Conservation (phyloP, 2,329 filamentous ascomycete genomes). For the Paraconiothyrium brasiliense region DNA sequence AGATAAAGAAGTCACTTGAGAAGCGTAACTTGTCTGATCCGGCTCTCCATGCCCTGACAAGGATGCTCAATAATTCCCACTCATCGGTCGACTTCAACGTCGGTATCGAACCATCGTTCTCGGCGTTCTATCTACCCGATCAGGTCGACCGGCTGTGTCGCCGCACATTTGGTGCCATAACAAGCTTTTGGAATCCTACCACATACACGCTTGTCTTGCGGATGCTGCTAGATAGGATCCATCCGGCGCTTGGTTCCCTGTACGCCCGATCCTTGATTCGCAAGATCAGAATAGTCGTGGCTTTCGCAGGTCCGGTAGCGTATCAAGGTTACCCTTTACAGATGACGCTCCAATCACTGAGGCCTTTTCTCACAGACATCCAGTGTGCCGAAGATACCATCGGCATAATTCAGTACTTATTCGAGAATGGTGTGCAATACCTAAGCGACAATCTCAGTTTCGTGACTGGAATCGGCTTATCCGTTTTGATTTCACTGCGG, state of each 20-base stretch:
- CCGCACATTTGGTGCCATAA: slow-evolving; percentile 68
- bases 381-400: slow-evolving; percentile 92
- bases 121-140: slow-evolving; percentile 76
- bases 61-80: slow-evolving; percentile 74
- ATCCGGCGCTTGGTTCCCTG: slow-evolving; percentile 83
- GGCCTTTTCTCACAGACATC: slow-evolving; percentile 79
- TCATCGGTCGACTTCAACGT: slow-evolving; percentile 73
- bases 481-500: slow-evolving; percentile 79
- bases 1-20: slow-evolving; percentile 58
- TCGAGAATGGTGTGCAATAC: slow-evolving; percentile 72
- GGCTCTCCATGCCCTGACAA: slow-evolving; percentile 70
- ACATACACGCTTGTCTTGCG: slow-evolving; percentile 79
- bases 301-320: slow-evolving; percentile 77
- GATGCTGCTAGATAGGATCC: slow-evolving; percentile 80
- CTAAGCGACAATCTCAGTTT: slow-evolving; percentile 76
- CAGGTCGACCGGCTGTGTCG: slow-evolving; percentile 82
- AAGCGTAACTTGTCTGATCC: slow-evolving; percentile 67
- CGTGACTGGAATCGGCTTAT: slow-evolving; percentile 80
- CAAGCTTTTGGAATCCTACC: slow-evolving; percentile 77
- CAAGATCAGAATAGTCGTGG: slow-evolving; percentile 83
- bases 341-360: slow-evolving; percentile 84
- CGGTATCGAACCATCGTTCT: slow-evolving; percentile 88
- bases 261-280: slow-evolving; percentile 87
- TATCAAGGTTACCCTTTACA: slow-evolving; percentile 83
- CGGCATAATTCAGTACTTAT: slow-evolving; percentile 84